Base-by-base conservation (phyloP, 202 grass and related monocot species). In the Eragrostis tef region DNA sequence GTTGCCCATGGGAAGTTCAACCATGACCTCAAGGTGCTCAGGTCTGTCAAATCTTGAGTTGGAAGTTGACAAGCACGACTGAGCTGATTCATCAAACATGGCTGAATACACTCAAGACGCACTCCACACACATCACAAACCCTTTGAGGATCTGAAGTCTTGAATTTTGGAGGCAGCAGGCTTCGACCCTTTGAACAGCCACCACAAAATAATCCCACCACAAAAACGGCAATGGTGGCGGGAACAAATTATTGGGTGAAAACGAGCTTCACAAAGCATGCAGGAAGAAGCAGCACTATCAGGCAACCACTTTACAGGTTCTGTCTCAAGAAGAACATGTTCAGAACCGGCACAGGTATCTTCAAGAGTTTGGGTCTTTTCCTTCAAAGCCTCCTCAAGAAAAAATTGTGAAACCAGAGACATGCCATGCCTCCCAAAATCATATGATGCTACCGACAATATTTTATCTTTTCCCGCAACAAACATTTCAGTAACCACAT, bases 121-220 rank as follows among this genome's bases (percentile, higher is more conserved):
- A 93, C 95, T 70, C 83, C 87, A 69, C 96, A 93, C 67, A 95
- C 92, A 91, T 95, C 92, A 85, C 96, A 98, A 3, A 98, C 96
- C 75, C 96, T 85, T 73, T 93, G 90, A 73, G 93, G 90, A 44
- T 98, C 90, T 62, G 86, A 67, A 73, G 48, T 85, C 84, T 84
- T 89, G 24, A 95, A 98, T 74, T 93, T 98, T 7, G 85, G 79
- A 70, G 96, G 96, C 85, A 98, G 75, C 85, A 98, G 80, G 60
- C 90, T 91, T 83, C 92, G 88, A 52, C 88, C 88, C 72, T 93
- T 98, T 64, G 96, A 98, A 67, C 96, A 98, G 12, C 88, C 85
- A 78, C 43, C 50, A 61, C 96, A 93, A 81, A 93, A 98, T 81
- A 95, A 95, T 52, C 24, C 92, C 92, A 46, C 96, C 96, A 53